A percentile compares a stretch with the other conserved stretches of the same genome.
phyloP scores from a whole-genome alignment of 2,329 filamentous ascomycete species.

The Fusarium metavorans region DNA sequence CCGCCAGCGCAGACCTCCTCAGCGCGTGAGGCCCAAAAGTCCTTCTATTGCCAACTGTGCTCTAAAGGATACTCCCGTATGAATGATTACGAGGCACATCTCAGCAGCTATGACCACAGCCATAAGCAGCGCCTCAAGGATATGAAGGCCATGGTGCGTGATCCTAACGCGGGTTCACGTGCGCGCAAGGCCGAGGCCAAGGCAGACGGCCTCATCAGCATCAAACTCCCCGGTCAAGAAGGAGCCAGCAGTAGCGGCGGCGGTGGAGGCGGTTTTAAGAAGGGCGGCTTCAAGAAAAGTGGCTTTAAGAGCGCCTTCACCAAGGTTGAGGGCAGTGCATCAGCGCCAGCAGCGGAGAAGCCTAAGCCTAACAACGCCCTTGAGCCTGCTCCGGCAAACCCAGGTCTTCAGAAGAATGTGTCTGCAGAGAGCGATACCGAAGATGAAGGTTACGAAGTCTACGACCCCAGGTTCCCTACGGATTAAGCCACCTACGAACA shows the following conservation, averaged over 20 bases:
- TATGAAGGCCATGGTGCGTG: slow-evolving; percentile 85
- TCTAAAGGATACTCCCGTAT: slow-evolving; percentile 94
- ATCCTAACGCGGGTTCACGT: slow-evolving; percentile 73
- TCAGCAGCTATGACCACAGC: slow-evolving; percentile 93
- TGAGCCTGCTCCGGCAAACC: slow-evolving; percentile 34
- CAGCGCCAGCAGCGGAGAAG: slow-evolving; percentile 55
- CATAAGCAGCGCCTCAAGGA: slow-evolving; percentile 92
- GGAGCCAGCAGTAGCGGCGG: slow-evolving; percentile 39
- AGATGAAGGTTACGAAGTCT: slow-evolving; percentile 78
- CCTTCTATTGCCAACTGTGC: slow-evolving; percentile 89
- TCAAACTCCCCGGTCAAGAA: slow-evolving; percentile 66
- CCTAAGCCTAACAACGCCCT: slow-evolving; percentile 47
- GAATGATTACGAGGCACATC: slow-evolving; percentile 96
- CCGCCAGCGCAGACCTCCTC: slow-evolving; percentile 69
- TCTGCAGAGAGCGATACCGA: slow-evolving; percentile 72
- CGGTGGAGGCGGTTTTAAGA: slow-evolving; percentile 68
- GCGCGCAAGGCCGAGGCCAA: slow-evolving; percentile 78
- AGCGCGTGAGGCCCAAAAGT: slow-evolving; percentile 81
- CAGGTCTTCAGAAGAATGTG: slow-evolving; percentile 36
- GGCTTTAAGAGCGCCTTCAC: slow-evolving; percentile 85
- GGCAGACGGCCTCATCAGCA: slow-evolving; percentile 75
- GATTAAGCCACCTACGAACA: slow-evolving; percentile 58
- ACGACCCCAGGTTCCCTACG: slow-evolving; percentile 71
- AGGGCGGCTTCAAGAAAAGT: slow-evolving; percentile 82
- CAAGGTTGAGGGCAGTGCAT: slow-evolving; percentile 57